phyloP scores from a whole-genome alignment of 176 grass and related monocot species.

The Carex myosuroides region DNA sequence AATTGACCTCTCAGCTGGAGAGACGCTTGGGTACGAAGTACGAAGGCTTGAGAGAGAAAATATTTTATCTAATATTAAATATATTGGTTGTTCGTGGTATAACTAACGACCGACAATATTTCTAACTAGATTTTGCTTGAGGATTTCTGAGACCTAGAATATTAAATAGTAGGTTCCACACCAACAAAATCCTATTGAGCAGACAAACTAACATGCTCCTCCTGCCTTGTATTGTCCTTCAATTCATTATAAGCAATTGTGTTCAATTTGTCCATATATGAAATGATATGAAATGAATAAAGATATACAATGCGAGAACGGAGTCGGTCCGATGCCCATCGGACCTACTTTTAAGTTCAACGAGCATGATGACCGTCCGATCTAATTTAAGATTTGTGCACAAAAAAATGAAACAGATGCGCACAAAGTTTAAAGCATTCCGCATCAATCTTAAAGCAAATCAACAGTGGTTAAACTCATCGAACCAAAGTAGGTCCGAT shows the following conservation, averaged over 20 bases:
- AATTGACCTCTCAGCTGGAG: too few species aligned
- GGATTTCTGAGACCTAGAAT: neutral
- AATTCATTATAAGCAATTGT: neutral
- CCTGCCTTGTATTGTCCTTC: neutral
- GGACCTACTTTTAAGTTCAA: too few species aligned
- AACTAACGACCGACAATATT: neutral
- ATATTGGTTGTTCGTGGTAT: neutral
- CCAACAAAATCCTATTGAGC: neutral
- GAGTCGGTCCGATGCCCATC: too few species aligned
- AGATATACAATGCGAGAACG: neutral
- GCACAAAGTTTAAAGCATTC: too few species aligned
- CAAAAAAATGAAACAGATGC: too few species aligned
- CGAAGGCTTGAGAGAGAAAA: too few species aligned
- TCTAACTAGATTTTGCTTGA: neutral
- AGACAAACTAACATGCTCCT: constrained; percentile 5
- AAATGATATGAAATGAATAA: neutral
- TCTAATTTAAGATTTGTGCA: too few species aligned
- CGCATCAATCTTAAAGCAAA: too few species aligned
- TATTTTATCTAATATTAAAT: neutral
- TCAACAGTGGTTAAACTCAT: too few species aligned
- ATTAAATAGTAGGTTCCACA: neutral
- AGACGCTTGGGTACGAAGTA: too few species aligned
- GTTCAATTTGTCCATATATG: neutral
- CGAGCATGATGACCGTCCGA: too few species aligned
- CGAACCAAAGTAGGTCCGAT: too few species aligned